Conservation (phyloP, 345 rosid species). For the Isatis tinctoria region DNA sequence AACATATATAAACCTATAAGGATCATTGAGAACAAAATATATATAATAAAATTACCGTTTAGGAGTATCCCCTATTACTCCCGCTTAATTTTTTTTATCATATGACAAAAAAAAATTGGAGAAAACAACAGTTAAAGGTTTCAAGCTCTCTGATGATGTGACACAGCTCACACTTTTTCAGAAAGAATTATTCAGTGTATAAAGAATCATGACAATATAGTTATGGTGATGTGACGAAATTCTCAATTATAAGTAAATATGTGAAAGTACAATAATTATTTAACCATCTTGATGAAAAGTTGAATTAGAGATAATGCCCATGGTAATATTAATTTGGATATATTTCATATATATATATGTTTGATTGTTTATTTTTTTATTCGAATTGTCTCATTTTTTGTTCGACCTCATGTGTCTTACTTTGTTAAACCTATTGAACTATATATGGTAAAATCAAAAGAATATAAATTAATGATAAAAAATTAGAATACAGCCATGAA, state of each 20-base stretch:
- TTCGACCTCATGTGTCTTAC: not conserved
- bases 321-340: no score
- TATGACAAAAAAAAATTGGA: not conserved
- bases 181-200: not conserved
- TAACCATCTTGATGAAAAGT: not conserved
- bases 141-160: conserved; percentile 6
- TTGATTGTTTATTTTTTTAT: not conserved
- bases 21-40: not conserved
- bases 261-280: not conserved
- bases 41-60: not conserved
- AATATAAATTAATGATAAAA: not conserved
- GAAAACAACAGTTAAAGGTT: not conserved
- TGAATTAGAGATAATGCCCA: no score
- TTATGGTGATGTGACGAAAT: conserved; percentile 3
- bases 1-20: not conserved
- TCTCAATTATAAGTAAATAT: not conserved
- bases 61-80: not conserved
- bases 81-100: not conserved
- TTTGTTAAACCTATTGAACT: not conserved
- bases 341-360: not conserved
- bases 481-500: not conserved
- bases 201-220: not conserved
- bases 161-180: not conserved
- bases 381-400: not conserved
- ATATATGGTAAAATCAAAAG: not conserved